phyloP scores from a whole-genome alignment of 1,139 yeast species.

The Candida gigantensis region DNA sequence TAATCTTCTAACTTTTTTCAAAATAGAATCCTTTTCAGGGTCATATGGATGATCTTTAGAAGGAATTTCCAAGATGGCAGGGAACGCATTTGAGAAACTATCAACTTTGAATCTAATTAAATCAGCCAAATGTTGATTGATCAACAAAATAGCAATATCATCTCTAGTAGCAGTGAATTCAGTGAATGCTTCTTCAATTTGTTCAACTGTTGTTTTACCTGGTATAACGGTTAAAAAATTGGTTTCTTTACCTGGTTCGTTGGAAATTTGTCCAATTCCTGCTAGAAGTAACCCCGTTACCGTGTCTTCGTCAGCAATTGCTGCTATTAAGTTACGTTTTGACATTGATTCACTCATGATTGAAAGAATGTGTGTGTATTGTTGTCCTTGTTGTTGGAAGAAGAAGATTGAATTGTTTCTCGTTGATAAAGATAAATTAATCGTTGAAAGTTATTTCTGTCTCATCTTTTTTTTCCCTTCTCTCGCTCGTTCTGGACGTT shows the following conservation, averaged over 20 bases:
- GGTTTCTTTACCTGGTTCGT: conserved; percentile 64
- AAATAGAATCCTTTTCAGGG: conserved; percentile 95
- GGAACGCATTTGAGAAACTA: conserved; percentile 85
- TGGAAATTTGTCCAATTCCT: conserved; percentile 87
- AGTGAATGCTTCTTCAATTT: conserved; percentile 73
- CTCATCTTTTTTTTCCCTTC: too few relatives aligned
- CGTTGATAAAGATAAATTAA: too few relatives aligned
- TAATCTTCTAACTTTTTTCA: conserved; percentile 89
- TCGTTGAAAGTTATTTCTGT: too few relatives aligned
- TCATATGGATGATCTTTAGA: conserved; percentile 98
- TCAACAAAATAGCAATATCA: conserved; percentile 88
- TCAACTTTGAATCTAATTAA: conserved; percentile 82
- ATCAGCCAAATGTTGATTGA: conserved; percentile 95
- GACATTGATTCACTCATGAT: conserved; percentile 42
- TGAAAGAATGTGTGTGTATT: not conserved
- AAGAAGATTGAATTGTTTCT: too few relatives aligned
- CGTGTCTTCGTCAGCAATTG: conserved; percentile 96
- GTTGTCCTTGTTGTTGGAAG: not conserved
- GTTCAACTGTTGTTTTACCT: conserved; percentile 75
- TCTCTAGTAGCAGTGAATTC: conserved; percentile 73
- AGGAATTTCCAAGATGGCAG: conserved; percentile 95
- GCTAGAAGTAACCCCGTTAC: conserved; percentile 95
- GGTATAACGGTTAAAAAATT: conserved; percentile 82
- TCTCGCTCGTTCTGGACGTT: too few relatives aligned
- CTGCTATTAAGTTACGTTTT: conserved; percentile 81